These are phyloP conservation scores for Colletotrichum sp. DNA, from an alignment of 2,329 filamentous ascomycete species.

Conservation along the genomic window DNA sequence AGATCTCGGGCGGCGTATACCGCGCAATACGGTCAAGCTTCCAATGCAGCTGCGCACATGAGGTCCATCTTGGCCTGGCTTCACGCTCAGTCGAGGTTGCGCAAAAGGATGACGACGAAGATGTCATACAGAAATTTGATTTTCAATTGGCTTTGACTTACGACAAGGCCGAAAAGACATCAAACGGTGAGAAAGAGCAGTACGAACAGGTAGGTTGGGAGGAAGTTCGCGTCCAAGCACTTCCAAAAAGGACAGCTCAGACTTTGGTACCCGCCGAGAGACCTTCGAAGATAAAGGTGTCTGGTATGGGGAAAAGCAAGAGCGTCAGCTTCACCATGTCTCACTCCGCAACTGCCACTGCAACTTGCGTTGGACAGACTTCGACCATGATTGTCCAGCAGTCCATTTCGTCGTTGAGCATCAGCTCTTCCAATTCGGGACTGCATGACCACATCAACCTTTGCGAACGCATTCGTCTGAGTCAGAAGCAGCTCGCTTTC, in stretches of 20 bases:
- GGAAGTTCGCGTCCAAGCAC: fast-evolving
- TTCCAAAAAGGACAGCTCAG: fast-evolving
- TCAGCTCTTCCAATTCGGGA: fast-evolving
- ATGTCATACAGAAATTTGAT: background rate
- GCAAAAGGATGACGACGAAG: conserved; percentile 22
- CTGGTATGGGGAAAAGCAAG: background rate
- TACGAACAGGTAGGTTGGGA: background rate
- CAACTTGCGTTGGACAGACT: background rate
- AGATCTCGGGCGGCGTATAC: conserved; percentile 25
- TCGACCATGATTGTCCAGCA: background rate
- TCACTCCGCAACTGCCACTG: background rate
- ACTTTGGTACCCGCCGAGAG: fast-evolving
- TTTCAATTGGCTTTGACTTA: conserved; percentile 13
- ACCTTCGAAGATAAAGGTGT: background rate
- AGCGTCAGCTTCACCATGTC: background rate
- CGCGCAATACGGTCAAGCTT: background rate
- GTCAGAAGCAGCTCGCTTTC: background rate
- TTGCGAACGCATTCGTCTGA: background rate
- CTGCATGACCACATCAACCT: background rate
- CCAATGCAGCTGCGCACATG: conserved; percentile 10
- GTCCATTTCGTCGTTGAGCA: fast-evolving
- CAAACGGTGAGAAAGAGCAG: fast-evolving
- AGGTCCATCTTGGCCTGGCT: conserved; percentile 23
- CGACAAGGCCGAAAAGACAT: background rate
- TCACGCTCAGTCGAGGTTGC: conserved; percentile 9